These are phyloP conservation scores for Saccharomyces hybrid DNA, from an alignment of 1,139 yeast species.

Conservation along the genomic window DNA sequence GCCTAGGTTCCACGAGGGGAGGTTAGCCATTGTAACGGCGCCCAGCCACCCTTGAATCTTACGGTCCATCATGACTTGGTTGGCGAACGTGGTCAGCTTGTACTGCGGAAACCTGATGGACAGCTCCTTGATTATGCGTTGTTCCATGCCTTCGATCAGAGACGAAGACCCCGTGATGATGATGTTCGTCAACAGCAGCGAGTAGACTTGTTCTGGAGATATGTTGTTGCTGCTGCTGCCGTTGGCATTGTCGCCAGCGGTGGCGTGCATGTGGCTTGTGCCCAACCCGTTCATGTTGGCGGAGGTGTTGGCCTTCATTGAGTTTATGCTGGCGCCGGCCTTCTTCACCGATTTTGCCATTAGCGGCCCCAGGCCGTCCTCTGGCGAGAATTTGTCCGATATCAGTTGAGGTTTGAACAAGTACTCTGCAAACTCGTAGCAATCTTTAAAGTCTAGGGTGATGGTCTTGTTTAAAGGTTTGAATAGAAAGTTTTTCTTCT, in stretches of 20 bases:
- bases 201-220: conserved; percentile 15
- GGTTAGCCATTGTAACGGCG: conserved; percentile 22
- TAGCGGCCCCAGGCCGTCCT: conserved; percentile 26
- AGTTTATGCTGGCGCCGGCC: conserved; percentile 26
- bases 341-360: conserved; percentile 24
- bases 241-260: background rate
- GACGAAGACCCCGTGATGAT: conserved; percentile 64
- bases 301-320: conserved; percentile 9
- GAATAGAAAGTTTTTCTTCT: conserved; percentile 19
- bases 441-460: conserved; percentile 20
- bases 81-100: conserved; percentile 29
- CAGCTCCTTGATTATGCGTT: conserved; percentile 50
- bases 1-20: conserved; percentile 28
- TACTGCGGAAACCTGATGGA: conserved; percentile 29
- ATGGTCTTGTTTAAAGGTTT: conserved; percentile 16
- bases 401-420: conserved; percentile 25
- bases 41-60: conserved; percentile 28
- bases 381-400: conserved; percentile 13
- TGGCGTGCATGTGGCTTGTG: conserved; percentile 8
- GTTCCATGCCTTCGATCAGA: conserved; percentile 52
- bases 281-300: conserved; percentile 3
- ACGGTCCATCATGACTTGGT: conserved; percentile 26
- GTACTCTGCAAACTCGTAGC: conserved; percentile 22
- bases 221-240: conserved; percentile 14
- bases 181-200: conserved; percentile 44